Base-by-base conservation (phyloP, 2,329 filamentous ascomycete species). In the Cladosporium sp. region DNA sequence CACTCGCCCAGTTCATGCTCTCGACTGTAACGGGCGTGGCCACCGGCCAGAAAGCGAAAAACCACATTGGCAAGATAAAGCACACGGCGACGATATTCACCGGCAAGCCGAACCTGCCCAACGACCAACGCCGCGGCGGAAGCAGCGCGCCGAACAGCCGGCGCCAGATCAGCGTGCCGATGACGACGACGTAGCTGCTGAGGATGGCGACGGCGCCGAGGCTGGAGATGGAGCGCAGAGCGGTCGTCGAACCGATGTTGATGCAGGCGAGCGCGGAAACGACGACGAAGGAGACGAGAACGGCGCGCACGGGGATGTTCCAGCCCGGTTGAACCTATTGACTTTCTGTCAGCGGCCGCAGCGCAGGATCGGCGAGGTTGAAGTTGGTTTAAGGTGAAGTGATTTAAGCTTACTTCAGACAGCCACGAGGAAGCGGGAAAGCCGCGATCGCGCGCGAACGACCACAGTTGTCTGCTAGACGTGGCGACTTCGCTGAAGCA, bases 31-130 rank as follows among this genome's bases (percentile, higher is more conserved):
- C 55, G 2, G 58, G 55, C 3, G 56, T 58, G 9, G 54, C 54
- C 18, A 53, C 51, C 3, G 70, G 71, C 70, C 70, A 74, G 52
- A 81, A 77, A n/a, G 70, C 74, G 69, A 77, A 81, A 60, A 82
- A 79, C 5, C 75, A 71, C 2, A 74, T 69, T 41, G 77, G 68
- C 1, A 68, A 59, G 11, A 75, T 68, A 57, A 76, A 80, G 5
- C 68, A 56, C 14, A 61, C 49, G 4, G 58, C 56, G 4, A 51
- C 43, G 13, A 66, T 62, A 50, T 74, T 74, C 50, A 74, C 54
- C 19, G 63, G 53, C 1, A 72, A 10, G 9, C 58, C 58, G 10
- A 52, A 52, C 18, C 52, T 59, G 9, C 61, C 61, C 2, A 63
- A 57, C 4, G 55, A 58, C 54, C 59, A 62, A 11, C 53, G 43